Base-by-base conservation (phyloP, 805 yeast species). In the Naumovozyma castellii region DNA sequence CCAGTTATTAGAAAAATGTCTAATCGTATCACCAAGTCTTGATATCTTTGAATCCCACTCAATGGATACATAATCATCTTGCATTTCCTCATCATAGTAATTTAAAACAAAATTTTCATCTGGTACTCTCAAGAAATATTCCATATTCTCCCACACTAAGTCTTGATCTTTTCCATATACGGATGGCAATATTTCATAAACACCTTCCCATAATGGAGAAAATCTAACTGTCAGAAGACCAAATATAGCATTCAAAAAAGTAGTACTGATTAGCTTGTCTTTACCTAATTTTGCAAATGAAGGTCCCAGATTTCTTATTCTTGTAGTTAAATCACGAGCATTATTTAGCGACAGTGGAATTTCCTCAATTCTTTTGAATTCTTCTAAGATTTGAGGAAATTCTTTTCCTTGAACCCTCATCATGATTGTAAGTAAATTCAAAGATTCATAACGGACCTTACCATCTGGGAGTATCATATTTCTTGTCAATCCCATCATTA, bases 141-240 rank as follows among this genome's bases (percentile, higher is more conserved):
- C 57, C 0, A 77, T 62, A 15, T 74, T 51, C 0, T 66, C 54
- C 94, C 95, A 86, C 0, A 83, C 64, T 10, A 65, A 36, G 0
- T 58, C 61, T 14, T 69, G 66, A 37, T 64, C 55, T 45, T 67
- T 68, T 14, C 56, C 63, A 12, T 67, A 59, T 8, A 80, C 58
- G 3, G 59, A 52, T 1, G 78, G 74, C 3, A 84, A 53, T 3
- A 73, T 70, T 44, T 80, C 90, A 39, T 69, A 63, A 2, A 83
- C 82, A 4, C 82, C 86, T 15, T 75, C 72, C 95, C 95, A 87
- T 12, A 82, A 71, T 1, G 97, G 97, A 41, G 85, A 82, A 49
- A 90, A 86, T 42, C 75, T 73, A 27, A 78, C 78, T 3, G 85
- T 68, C 33, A 88, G 61, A 43, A 83, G 69, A 27, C 97, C 97